A percentile compares a stretch with the other conserved stretches of the same genome.
Evolutionary conservation across 352 stramenopile species (phyloP).

Genomic region (Globisporangium cederbergense): DNA sequence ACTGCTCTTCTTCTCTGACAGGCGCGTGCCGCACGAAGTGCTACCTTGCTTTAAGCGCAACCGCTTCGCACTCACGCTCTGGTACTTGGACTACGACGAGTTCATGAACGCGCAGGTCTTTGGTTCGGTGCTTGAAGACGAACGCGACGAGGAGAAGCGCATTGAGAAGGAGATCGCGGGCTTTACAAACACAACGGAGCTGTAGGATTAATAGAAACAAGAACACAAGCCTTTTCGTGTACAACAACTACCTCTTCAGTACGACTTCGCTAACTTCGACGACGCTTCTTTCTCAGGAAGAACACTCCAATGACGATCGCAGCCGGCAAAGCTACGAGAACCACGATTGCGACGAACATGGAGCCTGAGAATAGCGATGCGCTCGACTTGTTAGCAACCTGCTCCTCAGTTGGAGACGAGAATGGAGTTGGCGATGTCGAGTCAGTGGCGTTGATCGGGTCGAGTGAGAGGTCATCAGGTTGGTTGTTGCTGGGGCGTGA

Average conservation of each 20-base stretch:
- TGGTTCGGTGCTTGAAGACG: constrained; percentile 10
- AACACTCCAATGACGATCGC: constrained; percentile 19
- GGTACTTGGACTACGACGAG: constrained; percentile 59
- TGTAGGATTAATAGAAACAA: not conserved
- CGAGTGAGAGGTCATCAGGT: not conserved
- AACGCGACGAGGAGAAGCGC: constrained; percentile 11
- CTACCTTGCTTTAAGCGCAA: constrained; percentile 11
- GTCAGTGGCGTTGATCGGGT: not conserved
- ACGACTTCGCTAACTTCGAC: not conserved
- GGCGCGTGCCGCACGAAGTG: constrained; percentile 45
- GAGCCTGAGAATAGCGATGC: constrained; percentile 13
- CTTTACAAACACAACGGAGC: constrained; percentile 1
- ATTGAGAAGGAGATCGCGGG: constrained; percentile 29
- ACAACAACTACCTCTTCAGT: no score
- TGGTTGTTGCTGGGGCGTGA: not conserved
- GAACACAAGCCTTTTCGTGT: no score
- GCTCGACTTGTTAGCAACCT: not conserved
- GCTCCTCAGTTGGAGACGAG: not conserved
- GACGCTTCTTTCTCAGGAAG: constrained; percentile 8
- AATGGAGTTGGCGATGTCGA: not conserved
- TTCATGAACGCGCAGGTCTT: constrained; percentile 45
- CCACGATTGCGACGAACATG: constrained; percentile 13
- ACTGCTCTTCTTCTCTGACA: constrained; percentile 49
- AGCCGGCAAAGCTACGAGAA: constrained; percentile 12
- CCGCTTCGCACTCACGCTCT: constrained; percentile 56